A percentile compares a stretch with the other conserved stretches of the same genome.
Conservation (phyloP, 768 basidiomycete species). For the Leccinum variicolor region DNA sequence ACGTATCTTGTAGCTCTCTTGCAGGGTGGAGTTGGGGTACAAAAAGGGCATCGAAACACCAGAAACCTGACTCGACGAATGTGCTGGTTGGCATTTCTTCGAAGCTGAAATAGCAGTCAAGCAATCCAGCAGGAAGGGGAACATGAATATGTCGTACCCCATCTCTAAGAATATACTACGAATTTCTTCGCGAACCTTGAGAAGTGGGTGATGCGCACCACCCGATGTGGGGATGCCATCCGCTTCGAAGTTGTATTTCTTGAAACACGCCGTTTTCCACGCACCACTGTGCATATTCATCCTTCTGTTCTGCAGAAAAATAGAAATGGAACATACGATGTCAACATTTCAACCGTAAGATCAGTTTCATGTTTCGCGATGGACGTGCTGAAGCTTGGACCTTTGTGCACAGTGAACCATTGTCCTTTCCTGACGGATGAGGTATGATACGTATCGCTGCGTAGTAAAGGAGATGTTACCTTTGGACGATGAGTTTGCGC, state of each 20-base stretch:
- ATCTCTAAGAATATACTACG: conserved; percentile 98
- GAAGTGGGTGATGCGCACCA: conserved; percentile 91
- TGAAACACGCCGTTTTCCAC: conserved; percentile 93
- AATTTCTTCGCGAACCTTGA: conserved; percentile 98
- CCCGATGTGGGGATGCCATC: conserved; percentile 87
- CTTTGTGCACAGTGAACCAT: conserved; percentile 90
- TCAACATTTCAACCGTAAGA: conserved; percentile 91
- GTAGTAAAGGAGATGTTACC: conserved; percentile 39
- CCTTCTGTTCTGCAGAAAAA: not conserved
- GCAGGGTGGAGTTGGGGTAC: conserved; percentile 99
- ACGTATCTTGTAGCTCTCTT: conserved; percentile 96
- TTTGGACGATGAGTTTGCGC: conserved; percentile 83
- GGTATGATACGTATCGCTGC: conserved; percentile 2
- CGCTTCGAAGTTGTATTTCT: conserved; percentile 99
- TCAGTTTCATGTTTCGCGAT: conserved; percentile 94
- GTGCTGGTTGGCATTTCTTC: conserved; percentile 97
- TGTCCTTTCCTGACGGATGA: conserved; percentile 73
- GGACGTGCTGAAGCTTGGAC: conserved; percentile 83
- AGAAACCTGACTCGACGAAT: conserved; percentile 97
- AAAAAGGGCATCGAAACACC: conserved; percentile 98
- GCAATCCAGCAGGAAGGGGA: not conserved
- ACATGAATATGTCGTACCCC: conserved; percentile 60
- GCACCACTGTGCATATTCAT: conserved; percentile 57
- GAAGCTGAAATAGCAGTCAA: conserved; percentile 54
- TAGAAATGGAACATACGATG: conserved; percentile 55